Percentiles rank a stretch among this genome's conserved stretches.
These are phyloP conservation scores for Hanseniaspora sp. DNA, from an alignment of 1,139 yeast genomes.

Conservation along the genomic window DNA sequence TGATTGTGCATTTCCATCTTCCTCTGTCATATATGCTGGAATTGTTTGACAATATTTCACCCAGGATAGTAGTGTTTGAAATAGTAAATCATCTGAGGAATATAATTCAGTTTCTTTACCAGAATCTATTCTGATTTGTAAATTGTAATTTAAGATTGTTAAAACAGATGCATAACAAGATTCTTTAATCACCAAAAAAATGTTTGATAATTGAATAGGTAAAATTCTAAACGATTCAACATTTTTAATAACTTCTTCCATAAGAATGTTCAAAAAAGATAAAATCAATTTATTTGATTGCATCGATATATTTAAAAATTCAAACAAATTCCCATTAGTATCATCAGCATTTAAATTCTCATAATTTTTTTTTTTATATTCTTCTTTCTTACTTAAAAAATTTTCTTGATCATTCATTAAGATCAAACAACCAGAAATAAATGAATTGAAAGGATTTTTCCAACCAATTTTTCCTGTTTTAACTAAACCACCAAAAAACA, in stretches of 20 bases:
- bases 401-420: conserved; percentile 18
- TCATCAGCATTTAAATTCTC: conserved; percentile 19
- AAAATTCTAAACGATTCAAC: conserved; percentile 24
- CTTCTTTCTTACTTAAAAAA: conserved; percentile 5
- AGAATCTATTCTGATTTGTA: conserved; percentile 17
- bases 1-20: conserved; percentile 31
- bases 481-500: conserved; percentile 5
- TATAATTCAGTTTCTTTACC: conserved; percentile 9
- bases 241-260: conserved; percentile 39
- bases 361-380: conserved; percentile 17
- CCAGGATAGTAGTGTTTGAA: conserved; percentile 34
- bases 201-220: conserved; percentile 20
- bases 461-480: conserved; percentile 24
- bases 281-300: conserved; percentile 25
- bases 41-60: conserved; percentile 29
- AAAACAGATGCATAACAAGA: conserved; percentile 27
- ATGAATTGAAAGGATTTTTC: conserved; percentile 34
- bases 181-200: conserved; percentile 26
- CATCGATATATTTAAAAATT: conserved; percentile 19
- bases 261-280: conserved; percentile 40
- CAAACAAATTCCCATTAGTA: conserved; percentile 25
- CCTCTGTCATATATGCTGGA: conserved; percentile 21
- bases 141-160: conserved; percentile 26
- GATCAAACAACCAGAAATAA: conserved; percentile 21
- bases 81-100: conserved; percentile 21